Percentiles rank a stretch among this genome's conserved stretches.
Conservation (phyloP, 306 rosid species). For the Nissolia schottii region DNA sequence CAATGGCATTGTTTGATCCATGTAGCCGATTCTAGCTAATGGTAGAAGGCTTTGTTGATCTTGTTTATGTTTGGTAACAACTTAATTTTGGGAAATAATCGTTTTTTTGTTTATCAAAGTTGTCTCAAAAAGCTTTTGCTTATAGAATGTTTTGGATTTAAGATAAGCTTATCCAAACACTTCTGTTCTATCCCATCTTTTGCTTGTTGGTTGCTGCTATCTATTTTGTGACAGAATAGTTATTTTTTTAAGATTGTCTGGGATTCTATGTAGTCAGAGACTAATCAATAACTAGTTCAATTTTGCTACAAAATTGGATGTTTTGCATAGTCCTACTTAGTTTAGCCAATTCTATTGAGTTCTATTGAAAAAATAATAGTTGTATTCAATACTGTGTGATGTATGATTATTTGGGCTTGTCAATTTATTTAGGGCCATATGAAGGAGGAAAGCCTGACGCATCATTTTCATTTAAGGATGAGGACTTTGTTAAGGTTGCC, state of each 20-base stretch:
- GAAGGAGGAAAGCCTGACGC: conserved; percentile 95
- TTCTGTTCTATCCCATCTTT: background rate
- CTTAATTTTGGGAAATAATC: too few species aligned
- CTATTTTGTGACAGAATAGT: background rate
- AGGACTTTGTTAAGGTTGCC: conserved; percentile 85
- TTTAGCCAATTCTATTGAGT: background rate
- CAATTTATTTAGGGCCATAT: conserved; percentile 50
- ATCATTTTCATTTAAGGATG: conserved; percentile 79
- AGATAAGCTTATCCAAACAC: too few species aligned
- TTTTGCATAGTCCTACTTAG: background rate
- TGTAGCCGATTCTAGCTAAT: background rate
- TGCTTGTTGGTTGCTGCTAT: background rate
- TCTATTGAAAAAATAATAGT: background rate
- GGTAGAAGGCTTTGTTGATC: too few species aligned
- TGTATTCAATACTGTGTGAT: background rate
- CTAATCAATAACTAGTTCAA: background rate
- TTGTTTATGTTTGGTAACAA: too few species aligned
- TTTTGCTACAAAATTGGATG: background rate
- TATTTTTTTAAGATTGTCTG: background rate
- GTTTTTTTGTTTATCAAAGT: too few species aligned
- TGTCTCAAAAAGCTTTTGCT: too few species aligned
- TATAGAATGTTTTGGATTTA: too few species aligned
- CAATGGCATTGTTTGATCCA: background rate
- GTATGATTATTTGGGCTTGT: background rate
- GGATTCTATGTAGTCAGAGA: background rate